Conservation (phyloP, 164 flowering plant species). For the Chloranthus sessilifolius region DNA sequence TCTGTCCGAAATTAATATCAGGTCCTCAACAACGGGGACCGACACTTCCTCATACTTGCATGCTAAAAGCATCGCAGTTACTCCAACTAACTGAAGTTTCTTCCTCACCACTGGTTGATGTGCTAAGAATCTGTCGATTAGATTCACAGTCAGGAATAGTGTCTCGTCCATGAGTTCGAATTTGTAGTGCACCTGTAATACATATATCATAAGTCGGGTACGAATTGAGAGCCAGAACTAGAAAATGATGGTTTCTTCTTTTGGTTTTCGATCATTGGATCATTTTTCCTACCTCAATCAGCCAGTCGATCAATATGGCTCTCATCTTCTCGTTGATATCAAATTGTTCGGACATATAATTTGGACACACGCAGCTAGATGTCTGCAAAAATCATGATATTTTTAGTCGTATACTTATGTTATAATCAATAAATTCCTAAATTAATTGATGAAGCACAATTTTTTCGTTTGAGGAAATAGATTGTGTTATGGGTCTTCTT, state of each 20-base stretch:
- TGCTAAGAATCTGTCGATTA: conserved; percentile 74
- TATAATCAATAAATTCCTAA: too few species aligned
- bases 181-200: conserved; percentile 76
- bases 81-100: conserved; percentile 85
- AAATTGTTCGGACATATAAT: conserved; percentile 61
- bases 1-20: conserved; percentile 72
- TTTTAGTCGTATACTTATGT: neutral
- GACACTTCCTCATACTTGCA: conserved; percentile 91
- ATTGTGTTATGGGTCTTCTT: too few species aligned
- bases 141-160: conserved; percentile 63
- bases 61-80: conserved; percentile 86
- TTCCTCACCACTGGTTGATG: conserved; percentile 54
- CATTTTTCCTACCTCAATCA: conserved; percentile 65
- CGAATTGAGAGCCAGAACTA: neutral
- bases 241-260: neutral
- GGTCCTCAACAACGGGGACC: conserved; percentile 81
- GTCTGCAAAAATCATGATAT: conserved; percentile 30
- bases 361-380: conserved; percentile 46
- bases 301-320: conserved; percentile 85
- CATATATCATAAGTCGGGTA: too few species aligned
- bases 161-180: conserved; percentile 88
- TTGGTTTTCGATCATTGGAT: neutral
- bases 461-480: too few species aligned
- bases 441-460: too few species aligned
- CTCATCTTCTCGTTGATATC: conserved; percentile 90